Conservation (phyloP, 306 rosid species). For the Cucurbita ficifolia region DNA sequence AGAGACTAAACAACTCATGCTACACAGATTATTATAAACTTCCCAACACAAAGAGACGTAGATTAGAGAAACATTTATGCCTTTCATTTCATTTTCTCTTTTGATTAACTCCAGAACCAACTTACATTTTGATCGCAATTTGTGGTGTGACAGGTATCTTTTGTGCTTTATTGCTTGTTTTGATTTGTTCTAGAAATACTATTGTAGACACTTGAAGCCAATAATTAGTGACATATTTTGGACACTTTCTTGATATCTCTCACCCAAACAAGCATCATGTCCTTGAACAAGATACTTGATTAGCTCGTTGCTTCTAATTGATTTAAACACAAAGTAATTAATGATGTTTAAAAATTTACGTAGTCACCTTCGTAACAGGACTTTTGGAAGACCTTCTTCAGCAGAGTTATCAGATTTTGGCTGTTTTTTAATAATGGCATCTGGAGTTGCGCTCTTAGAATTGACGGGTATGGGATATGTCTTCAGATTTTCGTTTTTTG, state of each 20-base stretch:
- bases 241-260: conserved; percentile 7
- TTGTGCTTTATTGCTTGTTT: conserved; percentile 2
- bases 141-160: not conserved
- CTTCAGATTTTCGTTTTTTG: not conserved
- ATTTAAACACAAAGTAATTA: not conserved
- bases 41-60: not conserved
- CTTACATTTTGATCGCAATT: not conserved
- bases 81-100: not conserved
- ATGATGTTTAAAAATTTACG: conserved; percentile 21
- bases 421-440: conserved; percentile 63
- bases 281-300: not conserved
- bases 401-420: conserved; percentile 84
- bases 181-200: not conserved
- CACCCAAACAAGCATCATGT: not conserved
- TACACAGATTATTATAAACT: not conserved
- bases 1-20: not conserved
- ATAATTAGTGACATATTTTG: conserved; percentile 3
- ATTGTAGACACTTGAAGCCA: conserved; percentile 9
- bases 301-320: not conserved
- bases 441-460: conserved; percentile 77
- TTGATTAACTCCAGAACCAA: not conserved
- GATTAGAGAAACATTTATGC: not conserved
- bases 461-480: conserved; percentile 37
- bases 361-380: conserved; percentile 68
- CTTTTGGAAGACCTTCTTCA: conserved; percentile 75